Evolutionary conservation across 371 early-diverging fungal genomes (phyloP).

Genomic region (Rhizopus stolonifer): DNA sequence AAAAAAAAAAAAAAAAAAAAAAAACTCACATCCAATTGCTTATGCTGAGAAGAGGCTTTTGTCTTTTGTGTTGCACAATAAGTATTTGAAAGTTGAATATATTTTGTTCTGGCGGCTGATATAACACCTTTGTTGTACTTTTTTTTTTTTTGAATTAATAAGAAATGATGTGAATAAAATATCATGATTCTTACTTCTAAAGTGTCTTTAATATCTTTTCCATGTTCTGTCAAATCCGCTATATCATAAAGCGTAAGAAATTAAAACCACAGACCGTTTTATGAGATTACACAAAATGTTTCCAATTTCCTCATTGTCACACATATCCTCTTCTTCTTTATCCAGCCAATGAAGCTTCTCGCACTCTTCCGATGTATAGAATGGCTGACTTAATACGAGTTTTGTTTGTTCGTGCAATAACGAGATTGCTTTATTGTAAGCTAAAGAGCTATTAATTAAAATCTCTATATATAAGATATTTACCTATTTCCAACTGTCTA

Average conservation of each 20-base stretch:
- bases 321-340: slow-evolving; percentile 9
- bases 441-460: too few species aligned
- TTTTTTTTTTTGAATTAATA: too few species aligned
- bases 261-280: not conserved
- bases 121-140: slow-evolving; percentile 23
- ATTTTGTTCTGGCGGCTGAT: slow-evolving; percentile 14
- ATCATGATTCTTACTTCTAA: slow-evolving; percentile 17
- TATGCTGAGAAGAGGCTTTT: slow-evolving; percentile 18
- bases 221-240: slow-evolving; percentile 22
- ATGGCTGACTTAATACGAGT: slow-evolving; percentile 19
- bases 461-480: too few species aligned
- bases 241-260: not conserved
- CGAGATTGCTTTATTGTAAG: slow-evolving; percentile 24
- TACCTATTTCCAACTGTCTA: slow-evolving; percentile 34
- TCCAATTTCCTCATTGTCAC: slow-evolving; percentile 16
- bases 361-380: slow-evolving; percentile 19
- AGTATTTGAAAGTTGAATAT: slow-evolving; percentile 17
- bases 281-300: slow-evolving; percentile 10
- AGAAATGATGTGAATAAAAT: too few species aligned
- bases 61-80: slow-evolving; percentile 30
- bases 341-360: slow-evolving; percentile 13
- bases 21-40: slow-evolving; percentile 21
- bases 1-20: not conserved
- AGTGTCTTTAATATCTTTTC: slow-evolving; percentile 21
- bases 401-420: slow-evolving; percentile 22